Evolutionary conservation across 805 yeast species (phyloP).

Genomic region (Lipomyces orientalis): DNA sequence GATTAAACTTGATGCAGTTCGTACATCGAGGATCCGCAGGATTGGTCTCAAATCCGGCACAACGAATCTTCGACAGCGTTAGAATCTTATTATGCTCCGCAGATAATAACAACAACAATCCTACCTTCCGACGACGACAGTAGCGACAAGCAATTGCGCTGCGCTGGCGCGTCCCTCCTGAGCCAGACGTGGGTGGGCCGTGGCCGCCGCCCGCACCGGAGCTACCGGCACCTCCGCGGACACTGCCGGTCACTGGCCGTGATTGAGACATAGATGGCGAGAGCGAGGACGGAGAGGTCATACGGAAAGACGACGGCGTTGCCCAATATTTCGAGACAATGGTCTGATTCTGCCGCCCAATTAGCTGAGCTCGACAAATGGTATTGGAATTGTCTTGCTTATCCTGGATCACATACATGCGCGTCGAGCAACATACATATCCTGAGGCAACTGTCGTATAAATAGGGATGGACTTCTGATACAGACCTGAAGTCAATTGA

Average conservation of each 20-base stretch:
- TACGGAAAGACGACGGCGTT: slow-evolving; percentile 3
- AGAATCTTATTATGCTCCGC: neutral
- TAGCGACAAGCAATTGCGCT: slow-evolving; percentile 45
- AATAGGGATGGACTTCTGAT: no score
- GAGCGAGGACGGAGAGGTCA: slow-evolving; percentile 20
- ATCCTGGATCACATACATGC: neutral
- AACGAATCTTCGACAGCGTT: slow-evolving; percentile 39
- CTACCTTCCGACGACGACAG: slow-evolving; percentile 43
- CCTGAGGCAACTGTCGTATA: neutral
- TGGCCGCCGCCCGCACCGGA: neutral
- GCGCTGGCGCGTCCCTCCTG: slow-evolving; percentile 38
- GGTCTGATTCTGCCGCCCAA: neutral
- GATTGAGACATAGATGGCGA: slow-evolving; percentile 9
- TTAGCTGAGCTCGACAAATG: neutral
- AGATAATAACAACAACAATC: neutral
- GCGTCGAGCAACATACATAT: slow-evolving; percentile 6
- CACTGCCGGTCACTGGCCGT: slow-evolving; percentile 3
- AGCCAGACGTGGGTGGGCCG: neutral
- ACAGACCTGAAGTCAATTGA: no score
- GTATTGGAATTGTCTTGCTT: neutral
- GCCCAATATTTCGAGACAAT: slow-evolving; percentile 1
- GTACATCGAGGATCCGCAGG: slow-evolving; percentile 42
- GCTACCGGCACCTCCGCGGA: slow-evolving; percentile 1
- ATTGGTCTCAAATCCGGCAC: slow-evolving; percentile 44
- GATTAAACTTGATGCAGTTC: slow-evolving; percentile 44